Percentiles rank a stretch among this genome's conserved stretches.
These are phyloP conservation scores for Phoma sp. DNA, from an alignment of 2,329 filamentous ascomycete genomes.

Conservation along the genomic window DNA sequence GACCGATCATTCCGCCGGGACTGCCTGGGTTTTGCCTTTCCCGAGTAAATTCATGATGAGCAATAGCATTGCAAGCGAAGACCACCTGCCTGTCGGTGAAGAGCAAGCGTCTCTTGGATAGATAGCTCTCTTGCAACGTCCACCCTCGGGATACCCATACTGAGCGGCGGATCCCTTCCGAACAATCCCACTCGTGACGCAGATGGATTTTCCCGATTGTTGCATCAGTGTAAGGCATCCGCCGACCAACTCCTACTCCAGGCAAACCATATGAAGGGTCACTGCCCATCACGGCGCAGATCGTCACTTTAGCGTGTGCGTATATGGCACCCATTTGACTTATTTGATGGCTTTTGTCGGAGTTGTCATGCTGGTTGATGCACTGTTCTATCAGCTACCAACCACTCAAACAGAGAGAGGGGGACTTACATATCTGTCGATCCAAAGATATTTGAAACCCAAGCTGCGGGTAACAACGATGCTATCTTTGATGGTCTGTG, in stretches of 20 bases:
- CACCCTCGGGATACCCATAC: neutral
- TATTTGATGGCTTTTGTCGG: neutral
- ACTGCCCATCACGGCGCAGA: neutral
- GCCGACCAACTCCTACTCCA: neutral
- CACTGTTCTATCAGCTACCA: neutral
- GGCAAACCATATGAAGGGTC: neutral
- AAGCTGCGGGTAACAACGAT: neutral
- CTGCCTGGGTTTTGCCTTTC: neutral
- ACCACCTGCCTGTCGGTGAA: neutral
- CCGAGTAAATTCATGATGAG: neutral
- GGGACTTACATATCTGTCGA: neutral
- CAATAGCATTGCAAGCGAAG: neutral
- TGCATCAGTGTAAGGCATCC: neutral
- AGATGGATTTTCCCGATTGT: neutral
- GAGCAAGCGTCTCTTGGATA: neutral
- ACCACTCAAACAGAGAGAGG: neutral
- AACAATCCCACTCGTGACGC: neutral
- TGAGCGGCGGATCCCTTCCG: neutral
- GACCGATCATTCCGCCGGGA: neutral
- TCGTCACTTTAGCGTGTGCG: neutral
- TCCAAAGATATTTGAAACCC: neutral
- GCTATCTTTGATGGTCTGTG: neutral
- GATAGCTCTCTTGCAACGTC: neutral
- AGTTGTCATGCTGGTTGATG: neutral
- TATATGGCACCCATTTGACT: neutral